phyloP scores from a whole-genome alignment of 2,329 filamentous ascomycete species.

The Arthrobotrys pseudoclavata region DNA sequence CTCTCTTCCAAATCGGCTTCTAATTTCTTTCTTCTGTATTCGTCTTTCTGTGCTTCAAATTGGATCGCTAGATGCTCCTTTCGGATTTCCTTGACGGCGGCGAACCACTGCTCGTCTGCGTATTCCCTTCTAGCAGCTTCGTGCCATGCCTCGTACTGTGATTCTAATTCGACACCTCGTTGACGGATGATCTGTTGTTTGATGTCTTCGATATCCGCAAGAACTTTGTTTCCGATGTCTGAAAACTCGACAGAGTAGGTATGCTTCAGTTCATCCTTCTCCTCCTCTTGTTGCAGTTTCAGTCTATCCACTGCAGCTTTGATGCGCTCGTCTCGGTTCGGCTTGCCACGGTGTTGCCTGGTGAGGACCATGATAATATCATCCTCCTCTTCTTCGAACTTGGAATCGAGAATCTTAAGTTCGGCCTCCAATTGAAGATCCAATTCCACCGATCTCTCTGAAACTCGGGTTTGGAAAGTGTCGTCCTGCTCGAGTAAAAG shows the following conservation, averaged over 20 bases:
- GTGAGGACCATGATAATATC: slow-evolving; percentile 47
- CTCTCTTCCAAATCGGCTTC: slow-evolving; percentile 55
- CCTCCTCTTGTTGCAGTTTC: slow-evolving; percentile 40
- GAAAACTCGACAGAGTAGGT: slow-evolving; percentile 37
- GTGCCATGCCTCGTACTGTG: slow-evolving; percentile 50
- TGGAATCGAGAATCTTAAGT: slow-evolving; percentile 43
- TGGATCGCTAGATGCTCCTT: slow-evolving; percentile 56
- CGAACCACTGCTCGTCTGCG: slow-evolving; percentile 57
- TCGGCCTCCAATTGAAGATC: slow-evolving; percentile 45
- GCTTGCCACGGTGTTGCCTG: slow-evolving; percentile 42
- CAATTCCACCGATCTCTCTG: slow-evolving; percentile 47
- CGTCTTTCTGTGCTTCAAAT: slow-evolving; percentile 58
- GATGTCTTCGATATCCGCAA: slow-evolving; percentile 40
- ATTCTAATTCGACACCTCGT: slow-evolving; percentile 28
- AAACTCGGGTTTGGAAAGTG: slow-evolving; percentile 47
- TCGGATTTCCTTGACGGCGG: slow-evolving; percentile 51
- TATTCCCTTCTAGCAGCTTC: slow-evolving; percentile 53
- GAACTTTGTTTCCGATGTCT: slow-evolving; percentile 31
- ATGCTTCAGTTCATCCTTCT: slow-evolving; percentile 45
- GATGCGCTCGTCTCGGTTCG: slow-evolving; percentile 52
- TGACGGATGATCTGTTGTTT: slow-evolving; percentile 46
- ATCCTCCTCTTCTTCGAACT: slow-evolving; percentile 56
- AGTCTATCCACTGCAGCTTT: slow-evolving; percentile 45
- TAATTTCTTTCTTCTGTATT: slow-evolving; percentile 50
- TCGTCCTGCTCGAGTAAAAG: slow-evolving; percentile 43